Percentiles rank a stretch among this genome's conserved stretches.
Conservation (phyloP, 441 rosid genomes). For the Monsonia emarginata region DNA sequence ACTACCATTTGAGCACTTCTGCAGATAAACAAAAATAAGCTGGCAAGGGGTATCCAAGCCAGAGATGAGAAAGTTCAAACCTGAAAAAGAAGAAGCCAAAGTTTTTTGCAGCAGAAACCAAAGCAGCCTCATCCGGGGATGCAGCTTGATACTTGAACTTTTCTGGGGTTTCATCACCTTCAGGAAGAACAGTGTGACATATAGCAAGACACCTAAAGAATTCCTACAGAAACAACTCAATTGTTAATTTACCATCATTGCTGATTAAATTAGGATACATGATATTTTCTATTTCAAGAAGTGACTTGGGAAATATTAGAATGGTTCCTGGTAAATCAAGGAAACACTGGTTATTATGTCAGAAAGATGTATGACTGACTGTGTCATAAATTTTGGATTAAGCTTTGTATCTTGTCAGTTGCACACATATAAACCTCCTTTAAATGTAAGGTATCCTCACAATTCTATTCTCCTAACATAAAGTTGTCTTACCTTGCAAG, state of each 20-base stretch:
- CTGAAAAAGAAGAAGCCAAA: conserved; percentile 96
- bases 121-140: conserved; percentile 99
- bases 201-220: conserved; percentile 86
- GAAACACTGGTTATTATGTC: not conserved
- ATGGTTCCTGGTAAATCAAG: not conserved
- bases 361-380: not conserved
- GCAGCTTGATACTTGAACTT: conserved; percentile 94
- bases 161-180: conserved; percentile 96
- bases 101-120: conserved; percentile 94
- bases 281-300: not conserved
- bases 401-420: not conserved
- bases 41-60: not conserved
- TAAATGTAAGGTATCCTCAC: not conserved
- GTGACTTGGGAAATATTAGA: not conserved
- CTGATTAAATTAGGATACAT: not conserved
- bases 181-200: conserved; percentile 98
- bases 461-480: conserved; percentile 10
- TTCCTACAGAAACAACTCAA: conserved; percentile 45
- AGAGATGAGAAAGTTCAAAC: conserved; percentile 26
- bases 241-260: not conserved
- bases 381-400: not conserved
- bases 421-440: not conserved
- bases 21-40: conserved; percentile 2
- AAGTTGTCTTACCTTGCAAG: conserved; percentile 53
- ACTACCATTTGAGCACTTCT: not conserved